Conservation (phyloP, 2,329 filamentous ascomycete species). For the Aspergillus pseudoterreus region DNA sequence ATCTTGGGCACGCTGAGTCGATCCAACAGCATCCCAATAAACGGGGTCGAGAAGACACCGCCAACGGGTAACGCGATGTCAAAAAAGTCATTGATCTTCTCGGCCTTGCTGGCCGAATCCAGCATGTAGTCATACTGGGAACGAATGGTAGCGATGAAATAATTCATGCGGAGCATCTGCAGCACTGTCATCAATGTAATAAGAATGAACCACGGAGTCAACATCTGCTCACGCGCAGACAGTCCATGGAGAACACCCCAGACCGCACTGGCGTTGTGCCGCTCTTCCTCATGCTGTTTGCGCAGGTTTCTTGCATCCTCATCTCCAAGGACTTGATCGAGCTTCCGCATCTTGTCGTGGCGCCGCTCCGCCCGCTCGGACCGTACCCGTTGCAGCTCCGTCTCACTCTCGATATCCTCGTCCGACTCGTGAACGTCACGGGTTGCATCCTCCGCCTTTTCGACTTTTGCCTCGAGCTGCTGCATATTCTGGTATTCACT, state of each 20-base stretch:
- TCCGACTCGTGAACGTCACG: slow-evolving; percentile 45
- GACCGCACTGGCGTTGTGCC: slow-evolving; percentile 68
- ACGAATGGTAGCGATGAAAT: slow-evolving; percentile 83
- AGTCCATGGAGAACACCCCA: slow-evolving; percentile 79
- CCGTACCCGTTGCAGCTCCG: slow-evolving; percentile 45
- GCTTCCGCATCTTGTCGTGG: slow-evolving; percentile 62
- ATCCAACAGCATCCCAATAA: slow-evolving; percentile 78
- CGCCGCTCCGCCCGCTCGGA: slow-evolving; percentile 57
- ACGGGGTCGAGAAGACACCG: slow-evolving; percentile 75
- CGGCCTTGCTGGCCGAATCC: slow-evolving; percentile 56
- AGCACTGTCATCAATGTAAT: slow-evolving; percentile 77
- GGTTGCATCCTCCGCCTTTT: slow-evolving; percentile 42
- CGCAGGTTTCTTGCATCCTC: slow-evolving; percentile 59
- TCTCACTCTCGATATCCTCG: slow-evolving; percentile 49
- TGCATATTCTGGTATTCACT: slow-evolving; percentile 75
- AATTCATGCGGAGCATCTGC: slow-evolving; percentile 82
- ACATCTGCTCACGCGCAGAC: slow-evolving; percentile 67
- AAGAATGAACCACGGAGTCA: slow-evolving; percentile 80
- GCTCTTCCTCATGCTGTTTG: slow-evolving; percentile 58
- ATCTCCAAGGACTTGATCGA: slow-evolving; percentile 67
- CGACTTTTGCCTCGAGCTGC: slow-evolving; percentile 69
- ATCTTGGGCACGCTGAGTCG: slow-evolving; percentile 69
- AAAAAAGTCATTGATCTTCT: slow-evolving; percentile 76
- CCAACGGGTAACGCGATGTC: slow-evolving; percentile 77
- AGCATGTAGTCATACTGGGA: slow-evolving; percentile 79